These are phyloP conservation scores for Borovskyia barvae DNA, from an alignment of 208 protist genomes.

Conservation along the genomic window DNA sequence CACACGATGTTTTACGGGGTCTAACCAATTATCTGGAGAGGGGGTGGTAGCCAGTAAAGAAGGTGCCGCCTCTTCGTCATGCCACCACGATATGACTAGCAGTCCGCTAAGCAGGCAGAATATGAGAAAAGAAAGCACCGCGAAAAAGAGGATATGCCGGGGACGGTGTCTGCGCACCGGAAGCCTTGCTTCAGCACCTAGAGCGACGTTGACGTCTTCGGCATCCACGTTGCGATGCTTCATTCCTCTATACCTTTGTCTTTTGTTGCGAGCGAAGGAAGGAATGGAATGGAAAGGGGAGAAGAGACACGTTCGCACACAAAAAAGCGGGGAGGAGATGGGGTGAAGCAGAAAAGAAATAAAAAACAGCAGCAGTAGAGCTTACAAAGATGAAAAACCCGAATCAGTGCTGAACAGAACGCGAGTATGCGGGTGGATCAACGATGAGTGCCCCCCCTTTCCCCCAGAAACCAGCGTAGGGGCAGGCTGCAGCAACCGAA, in stretches of 20 bases:
- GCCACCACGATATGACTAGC: slow-evolving; percentile 1
- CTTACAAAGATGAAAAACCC: too few relatives aligned
- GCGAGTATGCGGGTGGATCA: too few relatives aligned
- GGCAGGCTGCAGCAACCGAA: too few relatives aligned
- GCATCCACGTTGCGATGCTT: too few relatives aligned
- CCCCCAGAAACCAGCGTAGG: too few relatives aligned
- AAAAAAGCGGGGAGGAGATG: neutral
- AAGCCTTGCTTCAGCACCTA: neutral
- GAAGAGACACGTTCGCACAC: neutral
- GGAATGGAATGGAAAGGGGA: neutral
- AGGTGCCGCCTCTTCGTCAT: neutral
- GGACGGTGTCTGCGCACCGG: neutral
- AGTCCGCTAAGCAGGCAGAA: slow-evolving; percentile 2
- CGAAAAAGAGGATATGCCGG: neutral
- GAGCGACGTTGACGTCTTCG: too few relatives aligned
- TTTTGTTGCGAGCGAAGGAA: neutral
- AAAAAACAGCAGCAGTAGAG: neutral
- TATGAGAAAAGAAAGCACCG: neutral
- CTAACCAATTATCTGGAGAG: slow-evolving; percentile 3
- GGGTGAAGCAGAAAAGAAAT: neutral
- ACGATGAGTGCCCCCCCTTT: too few relatives aligned
- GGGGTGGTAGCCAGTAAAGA: neutral
- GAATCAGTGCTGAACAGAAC: too few relatives aligned
- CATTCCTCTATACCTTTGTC: too few relatives aligned
- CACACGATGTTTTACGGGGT: neutral